Base-by-base conservation (phyloP, 768 basidiomycete genomes). In the Lentinula detonsa region DNA sequence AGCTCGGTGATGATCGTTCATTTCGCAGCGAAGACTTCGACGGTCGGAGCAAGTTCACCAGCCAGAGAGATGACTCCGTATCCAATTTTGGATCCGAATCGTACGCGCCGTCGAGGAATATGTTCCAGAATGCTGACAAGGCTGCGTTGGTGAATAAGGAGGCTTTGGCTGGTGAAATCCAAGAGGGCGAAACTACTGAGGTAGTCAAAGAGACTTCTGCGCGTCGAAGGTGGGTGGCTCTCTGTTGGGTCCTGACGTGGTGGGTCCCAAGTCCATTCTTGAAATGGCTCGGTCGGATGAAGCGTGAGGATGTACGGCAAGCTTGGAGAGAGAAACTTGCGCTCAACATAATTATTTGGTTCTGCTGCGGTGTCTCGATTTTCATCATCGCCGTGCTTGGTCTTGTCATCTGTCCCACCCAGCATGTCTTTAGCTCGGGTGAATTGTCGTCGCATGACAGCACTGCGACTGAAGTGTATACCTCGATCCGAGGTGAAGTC, bases 301-400 rank as follows among this genome's bases (percentile, higher is more conserved):
- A 98, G 76, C 88, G 96, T 6, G 72, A 88, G 64, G 97, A 99
- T 67, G 81, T 99, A 23, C 85, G 90, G 28, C 94, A 98, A 72
- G 97, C 97, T 1, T 99, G 97, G 97, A 79, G 96, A 61, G 97
- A 98, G 75, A 98, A 99, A 73, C 79, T 98, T 1, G 92, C 93
- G 3, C 83, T 98, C 69, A 98, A 98, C 73, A 73, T 99, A 61
- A 78, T 99, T 74, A 98, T 99, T 67, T 98, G 95, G 96, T 85
- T 97, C 69, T 78, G 91, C 34, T 98, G 95, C 64, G 88, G 73
- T n/a, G 85, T 85, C 66, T 88, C 93, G 0, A 81, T 95, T 51
- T 98, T 99, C 72, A 90, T 99, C 68, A 95, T 98, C 68, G 93
- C 92, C 9, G 73, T 95, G 28, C 79, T 98, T 33, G 93, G 93